Conservation (phyloP, 345 rosid genomes). For the Ceriops decandra region DNA sequence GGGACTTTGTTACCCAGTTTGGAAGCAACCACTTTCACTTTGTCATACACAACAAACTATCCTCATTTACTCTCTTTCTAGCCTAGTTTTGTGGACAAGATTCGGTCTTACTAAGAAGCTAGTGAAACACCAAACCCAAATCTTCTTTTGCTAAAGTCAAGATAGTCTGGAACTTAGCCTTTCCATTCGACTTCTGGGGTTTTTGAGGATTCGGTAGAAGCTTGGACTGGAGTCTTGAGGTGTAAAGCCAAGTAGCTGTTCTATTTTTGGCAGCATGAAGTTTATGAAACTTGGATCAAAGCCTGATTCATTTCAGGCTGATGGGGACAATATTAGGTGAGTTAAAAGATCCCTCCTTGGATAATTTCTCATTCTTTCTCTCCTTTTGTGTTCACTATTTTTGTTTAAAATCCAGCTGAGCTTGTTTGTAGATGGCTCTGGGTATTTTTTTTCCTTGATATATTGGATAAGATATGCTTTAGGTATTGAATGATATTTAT, state of each 20-base stretch:
- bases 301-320: constrained; percentile 73
- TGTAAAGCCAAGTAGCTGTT: constrained; percentile 9
- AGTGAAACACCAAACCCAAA: constrained; percentile 10
- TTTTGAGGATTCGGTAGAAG: constrained; percentile 9
- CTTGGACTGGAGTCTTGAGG: constrained; percentile 10
- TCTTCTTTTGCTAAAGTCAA: constrained; percentile 4
- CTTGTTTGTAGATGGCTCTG: too few species aligned
- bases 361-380: background rate
- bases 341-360: constrained; percentile 23
- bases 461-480: too few species aligned
- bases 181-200: background rate
- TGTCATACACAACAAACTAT: constrained; percentile 18
- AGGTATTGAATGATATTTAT: too few species aligned
- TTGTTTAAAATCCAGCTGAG: background rate
- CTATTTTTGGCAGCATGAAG: constrained; percentile 49
- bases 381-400: background rate
- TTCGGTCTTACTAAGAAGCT: constrained; percentile 34
- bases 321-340: constrained; percentile 59
- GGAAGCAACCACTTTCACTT: constrained; percentile 38
- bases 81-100: constrained; percentile 35
- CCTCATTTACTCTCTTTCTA: constrained; percentile 19
- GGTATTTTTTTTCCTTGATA: too few species aligned
- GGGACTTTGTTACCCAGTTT: constrained; percentile 36
- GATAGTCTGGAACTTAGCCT: constrained; percentile 8
- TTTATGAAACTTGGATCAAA: constrained; percentile 92